These are phyloP conservation scores for Talaromyces sp. DNA, from an alignment of 2,329 filamentous ascomycete genomes.

Conservation along the genomic window DNA sequence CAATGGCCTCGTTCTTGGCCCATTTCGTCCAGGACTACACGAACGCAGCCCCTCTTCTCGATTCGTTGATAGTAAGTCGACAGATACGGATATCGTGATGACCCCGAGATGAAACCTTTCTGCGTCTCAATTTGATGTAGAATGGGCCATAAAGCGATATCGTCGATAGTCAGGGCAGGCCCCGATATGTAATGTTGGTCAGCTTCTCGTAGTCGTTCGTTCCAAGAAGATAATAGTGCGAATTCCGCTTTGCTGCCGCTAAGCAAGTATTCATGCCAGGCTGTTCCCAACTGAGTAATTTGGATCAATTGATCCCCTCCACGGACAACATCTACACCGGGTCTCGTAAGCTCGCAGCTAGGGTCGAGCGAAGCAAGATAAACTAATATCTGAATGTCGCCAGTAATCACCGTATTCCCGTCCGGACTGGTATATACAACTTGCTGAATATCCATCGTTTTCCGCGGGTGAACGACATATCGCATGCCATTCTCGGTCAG, in stretches of 20 bases:
- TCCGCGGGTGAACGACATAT: constrained; percentile 24
- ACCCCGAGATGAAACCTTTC: constrained; percentile 22
- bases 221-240: constrained; percentile 30
- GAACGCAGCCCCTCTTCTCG: constrained; percentile 37
- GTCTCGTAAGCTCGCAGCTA: constrained; percentile 20
- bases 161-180: constrained; percentile 36
- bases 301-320: constrained; percentile 28
- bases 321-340: constrained; percentile 27
- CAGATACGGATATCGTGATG: constrained; percentile 30
- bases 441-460: constrained; percentile 14
- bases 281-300: constrained; percentile 29
- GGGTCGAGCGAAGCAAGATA: constrained; percentile 27
- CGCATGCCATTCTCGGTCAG: constrained; percentile 40
- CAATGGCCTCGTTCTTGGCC: background rate
- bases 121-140: constrained; percentile 36
- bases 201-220: constrained; percentile 24
- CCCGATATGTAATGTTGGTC: constrained; percentile 37
- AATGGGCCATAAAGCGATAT: constrained; percentile 45
- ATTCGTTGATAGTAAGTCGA: constrained; percentile 38
- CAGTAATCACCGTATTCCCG: constrained; percentile 26
- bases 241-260: constrained; percentile 18
- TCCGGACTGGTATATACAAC: constrained; percentile 31
- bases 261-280: constrained; percentile 28
- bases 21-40: constrained; percentile 18
- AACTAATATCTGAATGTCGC: constrained; percentile 32